These are phyloP conservation scores for Wickerhamomyces chaumierensis DNA, from an alignment of 805 yeast species.

Conservation along the genomic window DNA sequence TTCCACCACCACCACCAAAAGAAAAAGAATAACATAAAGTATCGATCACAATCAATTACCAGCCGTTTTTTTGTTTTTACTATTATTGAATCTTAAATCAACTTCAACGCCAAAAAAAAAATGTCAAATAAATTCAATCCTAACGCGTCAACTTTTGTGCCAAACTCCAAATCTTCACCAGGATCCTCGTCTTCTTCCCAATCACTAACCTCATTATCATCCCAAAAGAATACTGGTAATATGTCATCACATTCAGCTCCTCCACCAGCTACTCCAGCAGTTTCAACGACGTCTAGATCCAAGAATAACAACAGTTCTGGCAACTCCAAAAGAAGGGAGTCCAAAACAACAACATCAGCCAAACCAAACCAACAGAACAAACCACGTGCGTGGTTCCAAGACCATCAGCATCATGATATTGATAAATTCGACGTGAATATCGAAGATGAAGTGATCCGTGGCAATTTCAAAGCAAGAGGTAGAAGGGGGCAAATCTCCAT, in stretches of 20 bases:
- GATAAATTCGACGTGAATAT: slow-evolving; percentile 21
- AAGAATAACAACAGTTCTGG: neutral
- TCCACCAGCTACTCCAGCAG: slow-evolving; percentile 6
- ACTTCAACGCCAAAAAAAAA: slow-evolving; percentile 1
- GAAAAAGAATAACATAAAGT: too few species aligned
- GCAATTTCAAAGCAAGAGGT: slow-evolving; percentile 23
- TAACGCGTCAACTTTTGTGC: slow-evolving; percentile 11
- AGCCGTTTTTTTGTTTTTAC: too few species aligned
- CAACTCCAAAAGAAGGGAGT: slow-evolving; percentile 6
- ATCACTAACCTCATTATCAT: neutral
- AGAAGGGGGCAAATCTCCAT: slow-evolving; percentile 38
- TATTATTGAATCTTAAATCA: too few species aligned
- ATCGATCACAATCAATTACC: too few species aligned
- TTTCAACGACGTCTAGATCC: too few species aligned
- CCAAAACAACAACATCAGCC: slow-evolving; percentile 3
- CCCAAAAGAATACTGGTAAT: slow-evolving; percentile 3
- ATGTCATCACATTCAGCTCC: slow-evolving; percentile 14
- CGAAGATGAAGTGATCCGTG: slow-evolving; percentile 23
- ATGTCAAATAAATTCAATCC: slow-evolving; percentile 15
- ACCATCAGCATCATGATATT: neutral
- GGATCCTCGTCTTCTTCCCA: neutral
- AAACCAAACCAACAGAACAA: neutral
- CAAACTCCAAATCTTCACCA: slow-evolving; percentile 2
- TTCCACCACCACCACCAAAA: too few species aligned
- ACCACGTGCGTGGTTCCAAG: neutral